These are phyloP conservation scores for Paspalum vaginatum DNA, from an alignment of 176 grass and related monocot species.

Conservation along the genomic window DNA sequence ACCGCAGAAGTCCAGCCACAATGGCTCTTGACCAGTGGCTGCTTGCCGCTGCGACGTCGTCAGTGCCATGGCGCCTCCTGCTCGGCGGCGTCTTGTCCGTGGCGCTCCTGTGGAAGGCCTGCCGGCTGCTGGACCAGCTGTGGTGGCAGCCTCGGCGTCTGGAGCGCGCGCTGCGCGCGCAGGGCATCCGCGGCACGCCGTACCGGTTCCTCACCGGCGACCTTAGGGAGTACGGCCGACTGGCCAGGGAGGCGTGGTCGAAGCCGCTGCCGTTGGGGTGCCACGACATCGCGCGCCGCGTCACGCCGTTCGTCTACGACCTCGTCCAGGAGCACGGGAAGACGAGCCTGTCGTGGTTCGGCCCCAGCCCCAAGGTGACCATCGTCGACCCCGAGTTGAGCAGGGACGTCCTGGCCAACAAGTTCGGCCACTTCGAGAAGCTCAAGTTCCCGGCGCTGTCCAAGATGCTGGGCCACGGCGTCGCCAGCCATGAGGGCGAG, in stretches of 20 bases:
- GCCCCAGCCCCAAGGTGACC: constrained; percentile 50
- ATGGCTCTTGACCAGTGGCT: constrained; percentile 4
- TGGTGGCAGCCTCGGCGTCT: constrained; percentile 55
- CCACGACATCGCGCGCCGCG: constrained; percentile 48
- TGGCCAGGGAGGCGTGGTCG: constrained; percentile 45
- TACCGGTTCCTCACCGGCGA: constrained; percentile 58
- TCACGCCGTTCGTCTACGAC: constrained; percentile 47
- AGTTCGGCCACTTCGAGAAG: constrained; percentile 54
- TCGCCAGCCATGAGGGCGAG: constrained; percentile 54
- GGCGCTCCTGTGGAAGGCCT: constrained; percentile 40
- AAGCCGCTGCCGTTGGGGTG: constrained; percentile 43
- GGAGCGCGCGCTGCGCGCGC: constrained; percentile 40
- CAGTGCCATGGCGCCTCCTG: constrained; percentile 43
- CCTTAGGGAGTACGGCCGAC: constrained; percentile 36
- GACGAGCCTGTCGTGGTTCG: constrained; percentile 55
- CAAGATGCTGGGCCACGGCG: constrained; percentile 47
- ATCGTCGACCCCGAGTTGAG: constrained; percentile 47
- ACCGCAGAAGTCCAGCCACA: background rate
- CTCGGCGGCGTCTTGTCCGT: background rate
- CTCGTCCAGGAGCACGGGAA: constrained; percentile 50
- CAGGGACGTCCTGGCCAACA: constrained; percentile 64
- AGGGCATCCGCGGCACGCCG: constrained; percentile 50
- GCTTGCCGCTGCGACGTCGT: background rate
- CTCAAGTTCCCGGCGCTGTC: constrained; percentile 19
- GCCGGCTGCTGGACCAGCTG: constrained; percentile 35